Evolutionary conservation across 257 asterid genomes (phyloP), one percentile per base, ranked within the genome.

Genomic region (Primulina tabacum): DNA sequence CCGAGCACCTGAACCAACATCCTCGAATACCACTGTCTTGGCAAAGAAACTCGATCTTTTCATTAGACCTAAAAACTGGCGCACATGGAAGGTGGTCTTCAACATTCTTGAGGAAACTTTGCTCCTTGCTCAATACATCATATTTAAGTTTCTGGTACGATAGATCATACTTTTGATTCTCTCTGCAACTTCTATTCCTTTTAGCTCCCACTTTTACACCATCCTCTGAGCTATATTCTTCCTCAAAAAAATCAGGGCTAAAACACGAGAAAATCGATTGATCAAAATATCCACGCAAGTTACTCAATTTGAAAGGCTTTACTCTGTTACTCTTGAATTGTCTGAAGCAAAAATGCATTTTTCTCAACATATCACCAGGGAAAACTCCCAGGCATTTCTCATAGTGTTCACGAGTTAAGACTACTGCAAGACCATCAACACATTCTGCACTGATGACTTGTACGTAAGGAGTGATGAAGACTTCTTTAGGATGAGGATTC

Each of bases 11-110:
- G 79, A 94, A 94, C 99, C 99, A 94, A 81, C 99, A 94, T 56
- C 99, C 99, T 64, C 99, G 94, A 60, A 94, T 80, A 40, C 99
- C 99, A 71, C 99, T 92, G 82, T 94, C 99, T 80, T 84, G 98
- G 81, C 93, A 86, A 66, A 94, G 87, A 80, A 87, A 76, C 65
- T 94, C 99, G 69, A 91, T 83, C 80, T 89, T 88, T 11, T 91
- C 96, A 66, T 83, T 82, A 64, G 72, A 75, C 16, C 77, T 75
- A 65, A 86, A 82, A 56, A 57, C 33, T 5, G 82, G 84, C 38
- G 67, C 21, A 75, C 70, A 80, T 73, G 73, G 75, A 61, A 65
- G 71, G 20, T 74, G 79, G 47, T 68, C 78, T 70, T 82, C 95
- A 28, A 60, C 81, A 37, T 78, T 77, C 84, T 81, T 92, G 66